These are phyloP conservation scores for Zalerion maritima DNA, from an alignment of 495 filamentous ascomycete species.

Conservation along the genomic window DNA sequence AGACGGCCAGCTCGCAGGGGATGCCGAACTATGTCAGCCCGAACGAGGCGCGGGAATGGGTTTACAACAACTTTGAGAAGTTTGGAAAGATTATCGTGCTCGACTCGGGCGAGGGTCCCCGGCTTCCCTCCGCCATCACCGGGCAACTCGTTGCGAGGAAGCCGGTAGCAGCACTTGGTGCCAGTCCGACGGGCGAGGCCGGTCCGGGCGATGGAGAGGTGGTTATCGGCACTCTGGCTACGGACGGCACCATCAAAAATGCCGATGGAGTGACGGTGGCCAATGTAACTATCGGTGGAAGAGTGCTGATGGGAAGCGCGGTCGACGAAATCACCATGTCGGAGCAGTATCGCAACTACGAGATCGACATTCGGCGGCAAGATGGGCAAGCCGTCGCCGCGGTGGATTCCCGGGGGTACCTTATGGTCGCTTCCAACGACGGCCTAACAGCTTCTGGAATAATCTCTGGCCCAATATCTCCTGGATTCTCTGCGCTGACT, in stretches of 20 bases:
- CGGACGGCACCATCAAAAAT: too few species aligned
- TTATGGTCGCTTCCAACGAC: not conserved
- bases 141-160: too few species aligned
- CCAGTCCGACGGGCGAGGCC: too few species aligned
- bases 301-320: too few species aligned
- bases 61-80: conserved; percentile 2
- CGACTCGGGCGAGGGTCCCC: not conserved
- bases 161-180: too few species aligned
- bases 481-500: too few species aligned
- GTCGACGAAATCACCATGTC: too few species aligned
- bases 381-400: not conserved
- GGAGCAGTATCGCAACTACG: too few species aligned
- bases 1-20: too few species aligned
- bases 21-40: conserved; percentile 2
- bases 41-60: conserved; percentile 2
- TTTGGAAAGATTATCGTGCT: conserved; percentile 7
- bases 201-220: not conserved
- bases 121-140: too few species aligned
- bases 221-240: too few species aligned
- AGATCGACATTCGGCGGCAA: not conserved
- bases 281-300: too few species aligned
- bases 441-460: not conserved
- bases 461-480: not conserved
- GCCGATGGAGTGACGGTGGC: not conserved
- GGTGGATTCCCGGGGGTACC: not conserved